Conservation (phyloP, 345 rosid species). For the Eucalyptus sp. region DNA sequence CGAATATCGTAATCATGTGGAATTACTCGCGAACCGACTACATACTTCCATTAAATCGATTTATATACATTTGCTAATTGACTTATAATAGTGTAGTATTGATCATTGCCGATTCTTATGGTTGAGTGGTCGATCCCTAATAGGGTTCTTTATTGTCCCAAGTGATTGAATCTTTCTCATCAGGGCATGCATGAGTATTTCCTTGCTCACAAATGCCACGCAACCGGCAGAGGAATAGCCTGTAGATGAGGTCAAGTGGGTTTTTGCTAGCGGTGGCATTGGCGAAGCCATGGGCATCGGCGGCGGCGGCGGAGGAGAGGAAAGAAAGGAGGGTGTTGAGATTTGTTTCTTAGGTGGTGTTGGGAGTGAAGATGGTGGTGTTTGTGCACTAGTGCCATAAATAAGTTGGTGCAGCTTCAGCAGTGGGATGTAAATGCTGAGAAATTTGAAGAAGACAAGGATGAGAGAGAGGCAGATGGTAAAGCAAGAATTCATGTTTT, state of each 20-base stretch:
- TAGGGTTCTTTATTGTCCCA: constrained; percentile 4
- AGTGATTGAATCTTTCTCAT: neutral
- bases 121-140: too few species aligned
- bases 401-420: neutral
- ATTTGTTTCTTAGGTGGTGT: constrained; percentile 2
- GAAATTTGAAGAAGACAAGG: neutral
- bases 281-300: neutral
- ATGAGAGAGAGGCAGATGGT: neutral
- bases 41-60: too few species aligned
- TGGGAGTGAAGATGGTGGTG: neutral
- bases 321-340: neutral
- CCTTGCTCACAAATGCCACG: neutral
- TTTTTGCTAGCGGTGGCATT: neutral
- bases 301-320: neutral
- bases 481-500: neutral
- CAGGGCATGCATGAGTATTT: constrained; percentile 1
- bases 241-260: neutral
- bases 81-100: too few species aligned
- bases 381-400: neutral
- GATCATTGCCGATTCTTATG: too few species aligned
- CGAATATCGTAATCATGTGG: too few species aligned
- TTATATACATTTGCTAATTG: too few species aligned
- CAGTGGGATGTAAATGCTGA: neutral
- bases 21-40: too few species aligned
- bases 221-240: constrained; percentile 22